Conservation (phyloP, 495 filamentous ascomycete species). For the Mycothermus thermophilus region DNA sequence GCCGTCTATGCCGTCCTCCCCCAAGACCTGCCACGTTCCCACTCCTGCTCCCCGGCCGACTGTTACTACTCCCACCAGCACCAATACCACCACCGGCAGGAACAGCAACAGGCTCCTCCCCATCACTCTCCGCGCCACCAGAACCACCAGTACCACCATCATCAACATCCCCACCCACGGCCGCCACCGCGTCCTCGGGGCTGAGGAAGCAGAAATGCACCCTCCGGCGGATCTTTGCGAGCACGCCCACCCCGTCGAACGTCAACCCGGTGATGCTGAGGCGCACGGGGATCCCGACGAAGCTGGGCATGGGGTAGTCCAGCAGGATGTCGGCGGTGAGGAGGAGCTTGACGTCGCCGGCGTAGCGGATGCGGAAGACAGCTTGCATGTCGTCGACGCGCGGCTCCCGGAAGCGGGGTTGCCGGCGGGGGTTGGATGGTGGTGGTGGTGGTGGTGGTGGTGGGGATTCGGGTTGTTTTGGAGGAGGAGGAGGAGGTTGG, state of each 20-base stretch:
- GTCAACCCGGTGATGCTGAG: conserved; percentile 86
- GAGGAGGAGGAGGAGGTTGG: not conserved
- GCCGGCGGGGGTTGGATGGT: not conserved
- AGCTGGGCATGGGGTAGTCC: conserved; percentile 95
- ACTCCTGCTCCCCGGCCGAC: no score
- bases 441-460: not conserved
- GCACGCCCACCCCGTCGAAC: conserved; percentile 84
- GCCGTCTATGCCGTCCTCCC: no score
- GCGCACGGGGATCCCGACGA: conserved; percentile 82
- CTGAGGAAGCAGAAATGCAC: conserved; percentile 87
- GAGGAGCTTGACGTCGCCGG: conserved; percentile 69
- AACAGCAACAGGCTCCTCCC: conserved; percentile 9
- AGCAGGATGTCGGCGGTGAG: conserved; percentile 88
- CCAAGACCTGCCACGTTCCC: no score
- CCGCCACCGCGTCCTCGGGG: conserved; percentile 67
- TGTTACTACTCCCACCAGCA: not conserved
- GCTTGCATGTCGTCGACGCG: conserved; percentile 67
- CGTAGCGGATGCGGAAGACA: conserved; percentile 76
- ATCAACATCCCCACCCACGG: conserved; percentile 36
- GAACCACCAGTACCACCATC: conserved; percentile 8
- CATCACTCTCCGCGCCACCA: conserved; percentile 32
- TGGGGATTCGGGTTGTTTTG: not conserved
- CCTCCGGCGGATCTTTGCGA: conserved; percentile 74
- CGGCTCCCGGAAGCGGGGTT: conserved; percentile 32
- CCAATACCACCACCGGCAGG: no score